Base-by-base conservation (phyloP, 768 basidiomycete species). In the Psilocybe tampanensis region DNA sequence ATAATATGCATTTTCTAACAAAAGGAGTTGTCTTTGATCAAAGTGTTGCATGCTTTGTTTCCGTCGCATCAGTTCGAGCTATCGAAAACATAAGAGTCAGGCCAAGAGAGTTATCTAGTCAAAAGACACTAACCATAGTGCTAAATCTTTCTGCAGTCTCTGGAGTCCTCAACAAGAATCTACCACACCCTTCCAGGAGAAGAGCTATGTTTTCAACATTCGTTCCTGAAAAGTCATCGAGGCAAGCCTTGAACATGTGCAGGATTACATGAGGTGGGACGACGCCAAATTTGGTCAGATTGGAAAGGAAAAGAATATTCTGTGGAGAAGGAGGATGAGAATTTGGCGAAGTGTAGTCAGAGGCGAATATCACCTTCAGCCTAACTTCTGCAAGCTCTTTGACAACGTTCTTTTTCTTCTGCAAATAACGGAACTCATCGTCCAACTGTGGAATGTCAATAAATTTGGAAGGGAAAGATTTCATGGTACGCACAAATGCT, bases 1-100 rank as follows among this genome's bases (percentile, higher is more conserved):
- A 70, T 98, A 98, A 70, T 97, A 99, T 0, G 97, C 97, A 70
- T 99, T 99, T 72, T 98, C 97, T 26, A 99, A 82, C 59, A 98
- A 75, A 15, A 98, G 80, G 6, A 88, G 76, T 66, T 98, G 94
- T 17, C 95, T 80, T 67, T 93, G 89, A 71, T 98, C 97, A 32
- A 99, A 85, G 68, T 98, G 94, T 61, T 94, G 88, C 77, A 94
- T 82, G 53, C 81, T 89, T 80, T 97, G 95, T 75, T 98, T 98
- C 43, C 96, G 85, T 56, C 90, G 84, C 92, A 98, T 94, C 24
- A 97, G 76, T 65, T 98, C 97, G 33, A 99, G 78, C 93, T 95
- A 54, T 23, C 21, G 8, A 50, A 42, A 2, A 36, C 45, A 32
- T 12, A 6, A 22, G 24, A 45, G 26, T 7, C 49, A 29, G 41